phyloP scores from a whole-genome alignment of 495 filamentous ascomycete genomes.

The Podospora bellae-mahoneyi region DNA sequence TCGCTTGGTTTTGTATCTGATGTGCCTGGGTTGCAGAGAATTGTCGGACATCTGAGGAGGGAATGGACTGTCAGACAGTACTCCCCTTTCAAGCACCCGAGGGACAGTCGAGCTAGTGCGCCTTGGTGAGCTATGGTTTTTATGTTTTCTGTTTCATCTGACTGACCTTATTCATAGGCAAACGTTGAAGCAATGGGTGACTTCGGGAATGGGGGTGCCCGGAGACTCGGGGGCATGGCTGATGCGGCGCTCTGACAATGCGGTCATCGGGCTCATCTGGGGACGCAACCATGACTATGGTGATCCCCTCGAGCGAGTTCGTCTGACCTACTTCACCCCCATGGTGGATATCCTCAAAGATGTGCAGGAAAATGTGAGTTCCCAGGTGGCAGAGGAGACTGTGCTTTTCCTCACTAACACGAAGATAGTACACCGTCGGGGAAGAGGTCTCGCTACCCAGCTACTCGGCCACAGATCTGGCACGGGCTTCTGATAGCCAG shows the following conservation, averaged over 20 bases:
- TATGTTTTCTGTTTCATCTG: background rate
- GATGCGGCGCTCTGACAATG: slow-evolving; percentile 21
- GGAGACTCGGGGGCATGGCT: slow-evolving; percentile 25
- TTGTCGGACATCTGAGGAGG: slow-evolving; percentile 12
- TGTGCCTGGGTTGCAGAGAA: slow-evolving; percentile 16
- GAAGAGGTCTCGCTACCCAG: slow-evolving; percentile 5
- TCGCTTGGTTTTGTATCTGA: slow-evolving; percentile 21
- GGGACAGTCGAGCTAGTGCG: background rate
- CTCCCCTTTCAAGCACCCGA: slow-evolving; percentile 4
- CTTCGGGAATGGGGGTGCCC: slow-evolving; percentile 19
- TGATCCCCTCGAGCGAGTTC: slow-evolving; percentile 7
- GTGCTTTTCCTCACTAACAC: background rate
- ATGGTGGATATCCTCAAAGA: slow-evolving; percentile 22
- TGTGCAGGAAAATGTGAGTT: background rate
- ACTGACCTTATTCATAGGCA: slow-evolving; percentile 9
- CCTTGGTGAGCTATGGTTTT: background rate
- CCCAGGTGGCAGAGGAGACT: background rate
- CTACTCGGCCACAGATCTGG: background rate
- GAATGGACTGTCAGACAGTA: slow-evolving; percentile 24
- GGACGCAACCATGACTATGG: slow-evolving; percentile 18
- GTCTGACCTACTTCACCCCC: slow-evolving; percentile 21
- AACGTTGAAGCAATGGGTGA: slow-evolving; percentile 21
- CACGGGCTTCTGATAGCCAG: background rate
- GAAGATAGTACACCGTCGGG: background rate
- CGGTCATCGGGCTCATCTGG: slow-evolving; percentile 21